A percentile compares a stretch with the other conserved stretches of the same genome.
These are phyloP conservation scores for Entonaema liquescens DNA, from an alignment of 495 filamentous ascomycete genomes.

Conservation along the genomic window DNA sequence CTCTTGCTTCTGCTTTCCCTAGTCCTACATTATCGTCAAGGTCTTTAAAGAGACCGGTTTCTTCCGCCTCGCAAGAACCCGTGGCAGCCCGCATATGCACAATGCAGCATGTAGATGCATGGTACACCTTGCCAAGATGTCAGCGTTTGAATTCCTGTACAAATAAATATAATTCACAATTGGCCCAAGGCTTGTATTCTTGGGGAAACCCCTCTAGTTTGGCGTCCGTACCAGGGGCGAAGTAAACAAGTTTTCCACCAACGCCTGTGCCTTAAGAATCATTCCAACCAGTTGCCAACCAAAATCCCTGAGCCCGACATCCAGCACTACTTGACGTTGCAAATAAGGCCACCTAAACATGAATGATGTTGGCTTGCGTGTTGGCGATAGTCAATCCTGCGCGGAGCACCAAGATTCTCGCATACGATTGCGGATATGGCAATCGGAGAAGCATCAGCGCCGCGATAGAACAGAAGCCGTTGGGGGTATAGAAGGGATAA, in stretches of 20 bases:
- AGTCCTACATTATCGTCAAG: background rate
- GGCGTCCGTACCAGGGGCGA: conserved; percentile 7
- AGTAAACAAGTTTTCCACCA: conserved; percentile 23
- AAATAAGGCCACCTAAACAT: conserved; percentile 12
- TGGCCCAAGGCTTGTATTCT: conserved; percentile 42
- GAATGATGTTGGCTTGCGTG: background rate
- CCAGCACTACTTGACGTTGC: conserved; percentile 9
- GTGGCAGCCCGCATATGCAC: conserved; percentile 35
- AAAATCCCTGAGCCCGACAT: conserved; percentile 9
- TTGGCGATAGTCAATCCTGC: background rate
- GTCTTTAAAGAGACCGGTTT: background rate
- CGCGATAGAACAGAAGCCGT: conserved; percentile 26
- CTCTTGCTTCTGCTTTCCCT: background rate
- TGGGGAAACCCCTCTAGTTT: conserved; percentile 13
- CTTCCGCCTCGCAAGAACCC: conserved; percentile 1
- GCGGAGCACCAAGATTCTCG: background rate
- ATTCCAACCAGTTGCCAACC: conserved; percentile 17
- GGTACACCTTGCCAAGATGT: conserved; percentile 29
- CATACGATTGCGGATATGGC: background rate
- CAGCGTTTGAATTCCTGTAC: conserved; percentile 12
- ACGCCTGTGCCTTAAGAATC: conserved; percentile 30
- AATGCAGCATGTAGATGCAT: conserved; percentile 30
- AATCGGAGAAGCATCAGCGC: conserved; percentile 22
- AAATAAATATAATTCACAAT: conserved; percentile 29
- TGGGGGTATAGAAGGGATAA: conserved; percentile 36